Conservation (phyloP, 805 yeast species). For the Candida fluviatilis region DNA sequence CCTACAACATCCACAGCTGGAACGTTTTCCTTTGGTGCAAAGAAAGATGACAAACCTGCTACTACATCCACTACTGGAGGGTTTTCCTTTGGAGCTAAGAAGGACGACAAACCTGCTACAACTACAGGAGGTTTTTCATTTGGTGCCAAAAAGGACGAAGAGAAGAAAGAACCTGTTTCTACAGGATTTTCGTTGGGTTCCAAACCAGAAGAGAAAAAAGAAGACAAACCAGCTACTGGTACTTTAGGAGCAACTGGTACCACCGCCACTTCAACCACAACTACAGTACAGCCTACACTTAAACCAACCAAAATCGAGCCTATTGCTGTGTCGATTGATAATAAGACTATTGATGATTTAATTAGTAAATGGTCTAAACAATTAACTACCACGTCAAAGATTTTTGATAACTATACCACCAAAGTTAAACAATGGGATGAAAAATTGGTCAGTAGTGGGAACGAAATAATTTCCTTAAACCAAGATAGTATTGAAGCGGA, state of each 20-base stretch:
- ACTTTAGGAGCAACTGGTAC: conserved; percentile 6
- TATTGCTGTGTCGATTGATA: conserved; percentile 72
- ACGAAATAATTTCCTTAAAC: conserved; percentile 73
- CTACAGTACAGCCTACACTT: conserved; percentile 22
- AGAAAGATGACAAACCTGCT: conserved; percentile 17
- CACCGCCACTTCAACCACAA: conserved; percentile 9
- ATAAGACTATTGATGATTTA: conserved; percentile 89
- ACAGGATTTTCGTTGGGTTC: conserved; percentile 23
- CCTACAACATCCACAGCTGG: conserved; percentile 12
- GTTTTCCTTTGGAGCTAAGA: conserved; percentile 11
- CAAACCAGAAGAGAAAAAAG: conserved; percentile 14
- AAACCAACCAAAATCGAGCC: conserved; percentile 58
- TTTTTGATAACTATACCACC: conserved; percentile 70
- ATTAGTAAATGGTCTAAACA: conserved; percentile 92
- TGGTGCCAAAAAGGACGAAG: conserved; percentile 20
- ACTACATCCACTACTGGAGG: conserved; percentile 12
- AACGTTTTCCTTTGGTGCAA: conserved; percentile 21
- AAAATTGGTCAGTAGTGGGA: conserved; percentile 78
- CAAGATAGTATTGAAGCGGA: conserved; percentile 79
- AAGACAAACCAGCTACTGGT: conserved; percentile 10
- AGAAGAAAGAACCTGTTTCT: conserved; percentile 10
- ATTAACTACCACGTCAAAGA: conserved; percentile 63
- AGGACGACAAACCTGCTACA: conserved; percentile 13
- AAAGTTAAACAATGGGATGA: conserved; percentile 85
- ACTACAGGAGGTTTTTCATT: conserved; percentile 17